Evolutionary conservation across 768 basidiomycete genomes (phyloP).

Genomic region (Tremella mesenterica): DNA sequence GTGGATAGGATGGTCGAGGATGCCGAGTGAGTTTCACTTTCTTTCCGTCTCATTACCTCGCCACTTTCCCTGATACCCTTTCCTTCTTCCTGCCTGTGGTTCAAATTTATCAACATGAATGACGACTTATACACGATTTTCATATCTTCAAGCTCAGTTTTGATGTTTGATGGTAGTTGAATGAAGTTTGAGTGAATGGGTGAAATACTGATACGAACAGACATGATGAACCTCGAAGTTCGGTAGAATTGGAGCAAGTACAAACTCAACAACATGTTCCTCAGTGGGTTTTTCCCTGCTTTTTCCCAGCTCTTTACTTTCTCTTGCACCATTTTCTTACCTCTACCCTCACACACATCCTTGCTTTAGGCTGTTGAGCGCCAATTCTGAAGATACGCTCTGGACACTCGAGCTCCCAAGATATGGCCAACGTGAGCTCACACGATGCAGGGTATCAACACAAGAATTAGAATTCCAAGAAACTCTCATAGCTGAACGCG

Average conservation of each 20-base stretch:
- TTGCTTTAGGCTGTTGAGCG: background rate
- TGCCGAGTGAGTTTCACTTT: slow-evolving; percentile 15
- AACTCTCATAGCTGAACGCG: slow-evolving; percentile 85
- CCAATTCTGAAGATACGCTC: background rate
- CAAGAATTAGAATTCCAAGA: slow-evolving; percentile 89
- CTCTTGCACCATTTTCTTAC: too few species aligned
- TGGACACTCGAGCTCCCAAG: background rate
- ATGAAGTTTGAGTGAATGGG: background rate
- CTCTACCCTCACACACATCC: background rate
- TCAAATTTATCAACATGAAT: too few species aligned
- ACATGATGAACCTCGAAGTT: slow-evolving; percentile 23
- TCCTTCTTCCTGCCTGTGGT: background rate
- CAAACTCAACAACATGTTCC: slow-evolving; percentile 37
- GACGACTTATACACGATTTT: too few species aligned
- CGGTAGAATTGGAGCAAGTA: slow-evolving; percentile 37
- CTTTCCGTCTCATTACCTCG: background rate
- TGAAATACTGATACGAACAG: background rate
- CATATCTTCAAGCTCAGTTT: too few species aligned
- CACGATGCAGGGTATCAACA: slow-evolving; percentile 27
- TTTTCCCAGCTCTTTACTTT: too few species aligned
- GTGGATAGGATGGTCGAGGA: slow-evolving; percentile 61
- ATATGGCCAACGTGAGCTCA: background rate
- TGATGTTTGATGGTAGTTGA: too few species aligned
- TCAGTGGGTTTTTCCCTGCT: too few species aligned
- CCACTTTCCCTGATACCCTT: background rate